Base-by-base conservation (phyloP, 2,329 filamentous ascomycete genomes). In the Aureobasidium pullulans region DNA sequence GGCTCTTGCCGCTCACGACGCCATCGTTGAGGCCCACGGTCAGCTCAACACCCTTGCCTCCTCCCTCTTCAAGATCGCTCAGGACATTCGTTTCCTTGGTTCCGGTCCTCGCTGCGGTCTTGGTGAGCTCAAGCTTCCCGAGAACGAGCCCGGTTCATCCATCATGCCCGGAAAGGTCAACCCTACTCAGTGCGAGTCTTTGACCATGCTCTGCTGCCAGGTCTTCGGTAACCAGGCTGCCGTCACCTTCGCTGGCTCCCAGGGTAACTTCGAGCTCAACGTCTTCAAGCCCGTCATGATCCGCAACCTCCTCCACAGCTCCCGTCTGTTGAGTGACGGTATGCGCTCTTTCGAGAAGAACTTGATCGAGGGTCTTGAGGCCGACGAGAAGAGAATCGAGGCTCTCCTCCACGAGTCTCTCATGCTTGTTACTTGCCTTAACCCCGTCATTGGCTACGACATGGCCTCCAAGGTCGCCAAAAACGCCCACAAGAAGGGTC, bases 141-240 rank as follows among this genome's bases (percentile, higher is more conserved):
- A 99, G 80, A 99, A 99, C 79, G 94, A 99, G 81, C 94, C 94
- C 36, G 93, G 93, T 64, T 94, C 88, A 71, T 95, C 89, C 68
- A 97, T 99, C 81, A 99, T 99, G 94, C 94, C 94, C 46, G 94
- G 94, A 71, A 99, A 99, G 81, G 94, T 99, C 73, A 99, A 99
- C 81, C 94, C 94, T 34, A 99, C 94, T 34, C 94, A 99, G 79
- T 96, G 91, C 77, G 94, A 99, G 81, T 89, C 91, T 63, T 79
- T 99, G 74, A 97, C 94, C 68, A 99, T 99, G 94, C 81, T 97
- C 62, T 96, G 93, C 79, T 85, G 90, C 19, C 94, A 99, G 77
- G 93, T 99, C 63, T 96, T 97, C 83, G 94, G 94, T 71, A 99
- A 99, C 82, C 86, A 97, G 73, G 88, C 91, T 57, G 90, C 94